Percentiles rank a stretch among this genome's conserved stretches.
Conservation (phyloP, 768 basidiomycete species). For the Xerocomellus dryophilus region DNA sequence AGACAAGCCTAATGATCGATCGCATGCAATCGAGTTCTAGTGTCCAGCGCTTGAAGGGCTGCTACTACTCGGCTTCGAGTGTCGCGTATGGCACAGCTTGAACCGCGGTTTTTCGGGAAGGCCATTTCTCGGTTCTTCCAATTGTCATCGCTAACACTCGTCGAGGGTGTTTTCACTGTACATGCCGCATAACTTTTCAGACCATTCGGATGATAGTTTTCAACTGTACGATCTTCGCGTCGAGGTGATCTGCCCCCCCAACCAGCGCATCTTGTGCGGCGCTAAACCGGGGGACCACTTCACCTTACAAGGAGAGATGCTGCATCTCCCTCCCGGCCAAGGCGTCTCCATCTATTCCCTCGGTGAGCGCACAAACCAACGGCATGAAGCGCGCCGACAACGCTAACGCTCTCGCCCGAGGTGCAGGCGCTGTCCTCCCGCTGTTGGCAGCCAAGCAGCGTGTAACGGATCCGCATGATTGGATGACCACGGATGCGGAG, state of each 20-base stretch:
- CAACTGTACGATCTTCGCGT: conserved; percentile 63
- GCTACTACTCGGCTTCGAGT: too few species aligned
- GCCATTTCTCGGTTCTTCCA: too few species aligned
- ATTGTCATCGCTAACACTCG: too few species aligned
- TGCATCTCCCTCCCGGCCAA: conserved; percentile 57
- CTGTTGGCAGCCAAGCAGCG: conserved; percentile 70
- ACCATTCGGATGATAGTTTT: conserved; percentile 41
- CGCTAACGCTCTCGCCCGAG: not conserved
- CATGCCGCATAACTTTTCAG: not conserved
- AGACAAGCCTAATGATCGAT: too few species aligned
- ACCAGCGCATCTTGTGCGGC: conserved; percentile 58
- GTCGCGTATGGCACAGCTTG: too few species aligned
- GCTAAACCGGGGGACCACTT: conserved; percentile 65
- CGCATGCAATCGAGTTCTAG: too few species aligned
- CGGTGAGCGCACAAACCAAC: conserved; percentile 30
- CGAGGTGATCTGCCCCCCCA: conserved; percentile 58
- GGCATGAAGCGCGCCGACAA: not conserved
- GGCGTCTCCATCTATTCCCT: conserved; percentile 70
- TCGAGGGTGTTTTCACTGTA: not conserved
- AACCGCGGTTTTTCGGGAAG: too few species aligned
- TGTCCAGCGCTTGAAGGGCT: too few species aligned
- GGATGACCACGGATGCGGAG: conserved; percentile 66
- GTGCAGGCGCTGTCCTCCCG: conserved; percentile 57
- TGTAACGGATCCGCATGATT: conserved; percentile 51
- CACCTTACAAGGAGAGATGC: conserved; percentile 59